phyloP scores from a whole-genome alignment of 2,329 filamentous ascomycete species.

The Didymella pomorum region DNA sequence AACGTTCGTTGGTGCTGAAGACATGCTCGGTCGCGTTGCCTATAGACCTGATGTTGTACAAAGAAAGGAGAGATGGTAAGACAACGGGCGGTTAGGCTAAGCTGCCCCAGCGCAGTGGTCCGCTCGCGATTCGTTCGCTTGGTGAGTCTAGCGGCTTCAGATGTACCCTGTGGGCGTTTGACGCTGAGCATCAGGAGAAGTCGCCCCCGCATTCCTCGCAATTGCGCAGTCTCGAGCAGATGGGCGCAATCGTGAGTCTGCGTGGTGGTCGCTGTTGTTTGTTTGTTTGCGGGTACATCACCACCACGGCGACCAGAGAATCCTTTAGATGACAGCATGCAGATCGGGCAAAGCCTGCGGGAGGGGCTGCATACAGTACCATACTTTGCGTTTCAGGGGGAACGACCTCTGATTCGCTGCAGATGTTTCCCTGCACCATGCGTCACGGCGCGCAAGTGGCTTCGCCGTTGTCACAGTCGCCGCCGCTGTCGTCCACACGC shows the following conservation, averaged over 20 bases:
- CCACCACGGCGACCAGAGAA: neutral
- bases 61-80: constrained; percentile 24
- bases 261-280: neutral
- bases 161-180: constrained; percentile 29
- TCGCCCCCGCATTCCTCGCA: constrained; percentile 26
- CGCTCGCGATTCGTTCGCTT: constrained; percentile 33
- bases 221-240: constrained; percentile 1
- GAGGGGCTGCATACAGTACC: constrained; percentile 15
- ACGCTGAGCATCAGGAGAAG: constrained; percentile 19
- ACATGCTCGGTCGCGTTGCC: constrained; percentile 8
- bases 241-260: neutral
- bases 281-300: constrained; percentile 1
- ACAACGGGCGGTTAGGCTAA: constrained; percentile 33
- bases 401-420: constrained; percentile 24
- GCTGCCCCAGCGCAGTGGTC: constrained; percentile 21
- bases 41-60: constrained; percentile 14
- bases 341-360: constrained; percentile 12
- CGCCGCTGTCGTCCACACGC: constrained; percentile 21
- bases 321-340: neutral
- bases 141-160: constrained; percentile 32
- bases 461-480: constrained; percentile 26
- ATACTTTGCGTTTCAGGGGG: constrained; percentile 18
- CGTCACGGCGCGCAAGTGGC: constrained; percentile 21
- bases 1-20: constrained; percentile 1
- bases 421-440: constrained; percentile 11